A percentile compares a stretch with the other conserved stretches of the same genome.
Evolutionary conservation across 2,329 filamentous ascomycete species (phyloP).

Genomic region (Penicillium sp.): DNA sequence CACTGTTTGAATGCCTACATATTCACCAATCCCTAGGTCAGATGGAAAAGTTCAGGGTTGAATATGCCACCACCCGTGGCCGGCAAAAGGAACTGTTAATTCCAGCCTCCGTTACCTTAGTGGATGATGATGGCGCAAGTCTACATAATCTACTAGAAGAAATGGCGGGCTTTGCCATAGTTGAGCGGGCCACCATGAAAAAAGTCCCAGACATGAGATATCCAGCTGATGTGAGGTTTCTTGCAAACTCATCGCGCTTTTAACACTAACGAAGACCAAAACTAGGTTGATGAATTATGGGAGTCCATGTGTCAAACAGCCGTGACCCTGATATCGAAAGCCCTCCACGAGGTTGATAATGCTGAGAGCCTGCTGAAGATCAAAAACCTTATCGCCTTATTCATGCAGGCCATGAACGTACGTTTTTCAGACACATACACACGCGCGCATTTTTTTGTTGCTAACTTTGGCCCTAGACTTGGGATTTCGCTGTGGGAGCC

Average conservation of each 20-base stretch:
- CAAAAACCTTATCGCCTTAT: conserved; percentile 88
- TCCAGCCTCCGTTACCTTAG: conserved; percentile 74
- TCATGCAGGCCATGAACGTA: conserved; percentile 98
- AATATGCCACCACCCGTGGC: conserved; percentile 89
- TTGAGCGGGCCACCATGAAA: conserved; percentile 92
- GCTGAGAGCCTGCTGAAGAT: conserved; percentile 92
- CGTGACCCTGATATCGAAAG: conserved; percentile 79
- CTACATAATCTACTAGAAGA: conserved; percentile 91
- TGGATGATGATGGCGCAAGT: conserved; percentile 81
- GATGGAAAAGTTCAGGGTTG: conserved; percentile 84
- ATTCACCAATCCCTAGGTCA: conserved; percentile 95
- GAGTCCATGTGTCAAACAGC: conserved; percentile 94
- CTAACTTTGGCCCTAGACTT: conserved; percentile 61
- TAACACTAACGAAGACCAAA: too few species aligned
- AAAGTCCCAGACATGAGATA: conserved; percentile 82
- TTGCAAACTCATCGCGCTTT: neutral
- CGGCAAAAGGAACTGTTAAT: conserved; percentile 91
- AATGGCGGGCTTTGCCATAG: conserved; percentile 94
- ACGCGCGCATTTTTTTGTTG: neutral
- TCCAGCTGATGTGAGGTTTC: conserved; percentile 71
- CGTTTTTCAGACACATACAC: conserved; percentile 29
- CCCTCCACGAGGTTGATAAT: conserved; percentile 78
- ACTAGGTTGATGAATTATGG: conserved; percentile 93
- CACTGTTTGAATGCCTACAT: conserved; percentile 91
- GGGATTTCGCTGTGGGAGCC: conserved; percentile 82